Evolutionary conservation across 2,329 filamentous ascomycete genomes (phyloP), one percentile per base, ranked within the genome.

Genomic region (Trichoderma gracile): DNA sequence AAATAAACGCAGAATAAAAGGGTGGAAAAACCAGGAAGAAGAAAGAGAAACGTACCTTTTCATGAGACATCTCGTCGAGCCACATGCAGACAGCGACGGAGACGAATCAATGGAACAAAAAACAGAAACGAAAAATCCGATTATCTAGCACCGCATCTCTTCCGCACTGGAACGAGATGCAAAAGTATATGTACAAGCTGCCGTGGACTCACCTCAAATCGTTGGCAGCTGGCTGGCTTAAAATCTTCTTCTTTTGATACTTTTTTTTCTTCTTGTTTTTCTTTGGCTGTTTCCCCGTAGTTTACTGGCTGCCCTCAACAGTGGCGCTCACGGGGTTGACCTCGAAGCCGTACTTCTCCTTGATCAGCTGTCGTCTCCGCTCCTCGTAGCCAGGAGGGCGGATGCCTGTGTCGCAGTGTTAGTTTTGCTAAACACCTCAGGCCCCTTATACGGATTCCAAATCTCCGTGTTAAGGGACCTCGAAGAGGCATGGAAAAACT

Each of bases 301-400:
- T 38, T 74, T 73, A 78, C 73, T 74, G 73, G 73, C 77, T 78
- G 65, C 76, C 77, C 62, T 85, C 79, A 68, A 78, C 76, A 54
- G 78, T 79, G 49, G 83, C 81, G 65, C 78, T 84, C 69, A 89
- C 85, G 63, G 87, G 84, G 73, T 89, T 86, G 73, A 97, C 88
- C 69, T 96, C 92, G 73, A 96, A 86, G 65, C 93, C 92, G 73
- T 97, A 97, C 77, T 88, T 91, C 78, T 92, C 89, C 84, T 91
- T 89, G 77, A 97, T 84, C 71, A 91, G 85, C 80, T 93, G 83
- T 69, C 87, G 86, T 77, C 93, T 88, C 77, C 93, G 84, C 82
- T 96, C 91, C 71, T 91, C 89, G 75, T 95, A 97, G 58, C 92
- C 92, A 17, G 90, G 88, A 46, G 86, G 90, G 70, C 89, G 84